Evolutionary conservation across 2,329 filamentous ascomycete genomes (phyloP).

Genomic region (Endoconidiophora polonica): DNA sequence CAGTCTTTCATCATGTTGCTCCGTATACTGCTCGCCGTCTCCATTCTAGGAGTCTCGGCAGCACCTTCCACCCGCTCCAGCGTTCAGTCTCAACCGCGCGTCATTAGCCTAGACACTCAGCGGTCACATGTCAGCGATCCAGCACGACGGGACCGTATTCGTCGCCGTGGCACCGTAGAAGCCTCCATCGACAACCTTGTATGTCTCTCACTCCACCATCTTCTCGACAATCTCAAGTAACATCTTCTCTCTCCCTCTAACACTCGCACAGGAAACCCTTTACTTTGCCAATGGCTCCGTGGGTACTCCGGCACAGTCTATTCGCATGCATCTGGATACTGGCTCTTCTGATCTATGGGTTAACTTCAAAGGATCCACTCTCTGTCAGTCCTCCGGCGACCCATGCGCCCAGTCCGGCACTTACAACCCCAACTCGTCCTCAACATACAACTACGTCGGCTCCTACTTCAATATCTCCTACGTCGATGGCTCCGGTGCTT

Average conservation of each 20-base stretch:
- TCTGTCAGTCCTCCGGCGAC: slow-evolving; percentile 34
- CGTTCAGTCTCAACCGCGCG: slow-evolving; percentile 23
- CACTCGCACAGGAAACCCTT: slow-evolving; percentile 33
- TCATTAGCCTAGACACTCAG: slow-evolving; percentile 30
- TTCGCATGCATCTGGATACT: slow-evolving; percentile 48
- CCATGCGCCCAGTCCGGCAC: slow-evolving; percentile 47
- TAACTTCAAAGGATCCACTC: slow-evolving; percentile 43
- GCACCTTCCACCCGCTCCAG: not conserved
- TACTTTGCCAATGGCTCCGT: slow-evolving; percentile 48
- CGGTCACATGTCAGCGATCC: slow-evolving; percentile 24
- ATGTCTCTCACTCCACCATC: slow-evolving; percentile 14
- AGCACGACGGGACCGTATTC: slow-evolving; percentile 27
- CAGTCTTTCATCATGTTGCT: not conserved
- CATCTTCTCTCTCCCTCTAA: slow-evolving; percentile 15
- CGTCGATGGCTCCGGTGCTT: slow-evolving; percentile 60
- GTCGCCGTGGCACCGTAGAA: slow-evolving; percentile 27
- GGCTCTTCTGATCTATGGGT: slow-evolving; percentile 56
- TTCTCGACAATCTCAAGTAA: not conserved
- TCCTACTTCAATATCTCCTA: slow-evolving; percentile 78
- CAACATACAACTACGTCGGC: slow-evolving; percentile 57
- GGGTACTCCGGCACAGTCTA: slow-evolving; percentile 41
- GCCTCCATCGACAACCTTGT: slow-evolving; percentile 41
- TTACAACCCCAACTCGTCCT: slow-evolving; percentile 55
- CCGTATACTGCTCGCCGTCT: slow-evolving; percentile 3
- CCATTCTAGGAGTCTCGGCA: slow-evolving; percentile 3